Conservation (phyloP, 257 asterid species). For the Capsicum rhomboideum region DNA sequence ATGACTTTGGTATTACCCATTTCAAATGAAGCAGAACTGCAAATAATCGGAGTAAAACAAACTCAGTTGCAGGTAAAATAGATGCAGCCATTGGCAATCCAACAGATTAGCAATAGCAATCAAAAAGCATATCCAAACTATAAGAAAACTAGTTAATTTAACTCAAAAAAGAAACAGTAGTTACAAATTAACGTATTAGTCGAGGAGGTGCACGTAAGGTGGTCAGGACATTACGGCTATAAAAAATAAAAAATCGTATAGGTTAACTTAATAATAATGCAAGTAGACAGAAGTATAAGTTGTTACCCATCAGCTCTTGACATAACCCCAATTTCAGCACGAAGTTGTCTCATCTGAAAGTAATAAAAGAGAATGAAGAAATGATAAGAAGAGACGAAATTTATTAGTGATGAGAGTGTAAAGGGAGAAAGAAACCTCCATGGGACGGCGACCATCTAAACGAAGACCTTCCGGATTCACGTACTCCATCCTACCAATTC, state of each 20-base stretch:
- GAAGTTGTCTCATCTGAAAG: constrained; percentile 87
- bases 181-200: background rate
- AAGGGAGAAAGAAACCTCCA: constrained; percentile 57
- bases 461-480: constrained; percentile 98
- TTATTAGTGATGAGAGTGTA: background rate
- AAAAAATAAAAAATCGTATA: background rate
- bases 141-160: background rate
- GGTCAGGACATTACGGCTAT: no score
- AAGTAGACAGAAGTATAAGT: background rate
- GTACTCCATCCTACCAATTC: constrained; percentile 56
- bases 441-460: constrained; percentile 91
- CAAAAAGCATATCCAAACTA: no score
- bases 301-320: constrained; percentile 92
- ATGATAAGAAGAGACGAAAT: background rate
- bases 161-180: background rate
- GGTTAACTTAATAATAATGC: background rate
- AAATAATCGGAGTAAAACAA: constrained; percentile 8
- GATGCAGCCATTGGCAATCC: background rate
- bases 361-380: background rate
- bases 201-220: no score
- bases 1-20: constrained; percentile 98
- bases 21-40: constrained; percentile 92
- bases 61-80: background rate
- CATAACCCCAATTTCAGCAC: constrained; percentile 79
- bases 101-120: background rate